phyloP scores from a whole-genome alignment of 495 filamentous ascomycete genomes.

The Mytilinidion resinicola region DNA sequence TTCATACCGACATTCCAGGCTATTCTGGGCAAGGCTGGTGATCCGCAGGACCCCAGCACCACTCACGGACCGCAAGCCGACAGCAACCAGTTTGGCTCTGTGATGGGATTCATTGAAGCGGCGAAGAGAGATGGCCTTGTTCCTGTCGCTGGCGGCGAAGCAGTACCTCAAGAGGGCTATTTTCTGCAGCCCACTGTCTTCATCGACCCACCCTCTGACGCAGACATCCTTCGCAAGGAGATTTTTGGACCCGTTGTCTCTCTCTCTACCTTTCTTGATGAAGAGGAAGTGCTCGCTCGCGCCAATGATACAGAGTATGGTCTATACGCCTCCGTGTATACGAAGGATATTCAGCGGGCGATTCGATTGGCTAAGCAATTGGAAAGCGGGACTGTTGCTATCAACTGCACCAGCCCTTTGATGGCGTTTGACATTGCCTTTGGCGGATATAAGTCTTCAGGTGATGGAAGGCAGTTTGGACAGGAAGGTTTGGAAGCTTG shows the following conservation, averaged over 20 bases:
- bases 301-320: slow-evolving; percentile 83
- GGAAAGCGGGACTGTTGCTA: slow-evolving; percentile 15
- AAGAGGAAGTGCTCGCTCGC: slow-evolving; percentile 65
- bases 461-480: too few relatives aligned
- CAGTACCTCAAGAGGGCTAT: slow-evolving; percentile 48
- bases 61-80: slow-evolving; percentile 75
- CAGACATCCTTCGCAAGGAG: slow-evolving; percentile 65
- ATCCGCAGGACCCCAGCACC: slow-evolving; percentile 57
- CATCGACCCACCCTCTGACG: slow-evolving; percentile 59
- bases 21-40: slow-evolving; percentile 56
- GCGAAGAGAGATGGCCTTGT: slow-evolving; percentile 52
- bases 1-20: too few relatives aligned
- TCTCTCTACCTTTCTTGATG: slow-evolving; percentile 57
- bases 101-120: slow-evolving; percentile 53
- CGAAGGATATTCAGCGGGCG: slow-evolving; percentile 64
- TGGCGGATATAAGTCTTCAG: too few relatives aligned
- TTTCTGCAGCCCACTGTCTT: slow-evolving; percentile 67
- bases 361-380: slow-evolving; percentile 67
- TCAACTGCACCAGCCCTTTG: slow-evolving; percentile 21
- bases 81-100: slow-evolving; percentile 58
- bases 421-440: too few relatives aligned
- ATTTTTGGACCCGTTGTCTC: slow-evolving; percentile 77
- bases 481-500: too few relatives aligned
- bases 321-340: slow-evolving; percentile 76
- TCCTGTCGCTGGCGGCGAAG: slow-evolving; percentile 35